These are phyloP conservation scores for Smallanthus sonchifolius DNA, from an alignment of 129 eudicot genomes.

Conservation along the genomic window DNA sequence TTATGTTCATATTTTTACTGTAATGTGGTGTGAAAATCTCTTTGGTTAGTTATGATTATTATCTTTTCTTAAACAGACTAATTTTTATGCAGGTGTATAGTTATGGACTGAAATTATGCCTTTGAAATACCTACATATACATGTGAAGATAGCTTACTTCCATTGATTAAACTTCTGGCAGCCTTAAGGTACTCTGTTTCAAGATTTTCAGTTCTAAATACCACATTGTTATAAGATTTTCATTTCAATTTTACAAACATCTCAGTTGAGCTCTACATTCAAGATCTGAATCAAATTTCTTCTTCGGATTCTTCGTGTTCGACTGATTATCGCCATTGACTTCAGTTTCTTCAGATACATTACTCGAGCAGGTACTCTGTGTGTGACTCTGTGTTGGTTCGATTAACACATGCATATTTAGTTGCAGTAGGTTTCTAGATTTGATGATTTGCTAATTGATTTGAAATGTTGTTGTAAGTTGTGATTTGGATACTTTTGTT, in stretches of 20 bases:
- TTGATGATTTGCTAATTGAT: conserved; percentile 4
- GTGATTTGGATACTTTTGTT: background rate
- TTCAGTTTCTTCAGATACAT: conserved; percentile 11
- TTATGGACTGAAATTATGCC: too few relatives aligned
- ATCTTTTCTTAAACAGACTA: too few relatives aligned
- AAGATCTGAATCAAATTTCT: conserved; percentile 19
- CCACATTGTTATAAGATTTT: too few relatives aligned
- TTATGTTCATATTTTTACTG: too few relatives aligned
- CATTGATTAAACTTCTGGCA: too few relatives aligned
- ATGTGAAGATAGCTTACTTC: too few relatives aligned
- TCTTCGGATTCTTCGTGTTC: conserved; percentile 9
- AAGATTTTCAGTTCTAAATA: too few relatives aligned
- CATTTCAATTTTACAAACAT: background rate
- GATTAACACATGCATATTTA: conserved; percentile 12
- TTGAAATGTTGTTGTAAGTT: conserved; percentile 10
- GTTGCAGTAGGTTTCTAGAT: background rate
- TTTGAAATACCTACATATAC: too few relatives aligned
- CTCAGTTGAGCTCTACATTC: conserved; percentile 11
- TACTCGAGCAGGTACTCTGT: background rate
- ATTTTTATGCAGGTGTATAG: too few relatives aligned
- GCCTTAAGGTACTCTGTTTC: too few relatives aligned
- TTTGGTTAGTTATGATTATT: too few relatives aligned
- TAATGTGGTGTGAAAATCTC: too few relatives aligned
- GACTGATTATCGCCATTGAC: conserved; percentile 9
- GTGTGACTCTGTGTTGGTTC: conserved; percentile 10